phyloP scores from a whole-genome alignment of 169 alveolate genomes.

The Toxoplasma gondii region DNA sequence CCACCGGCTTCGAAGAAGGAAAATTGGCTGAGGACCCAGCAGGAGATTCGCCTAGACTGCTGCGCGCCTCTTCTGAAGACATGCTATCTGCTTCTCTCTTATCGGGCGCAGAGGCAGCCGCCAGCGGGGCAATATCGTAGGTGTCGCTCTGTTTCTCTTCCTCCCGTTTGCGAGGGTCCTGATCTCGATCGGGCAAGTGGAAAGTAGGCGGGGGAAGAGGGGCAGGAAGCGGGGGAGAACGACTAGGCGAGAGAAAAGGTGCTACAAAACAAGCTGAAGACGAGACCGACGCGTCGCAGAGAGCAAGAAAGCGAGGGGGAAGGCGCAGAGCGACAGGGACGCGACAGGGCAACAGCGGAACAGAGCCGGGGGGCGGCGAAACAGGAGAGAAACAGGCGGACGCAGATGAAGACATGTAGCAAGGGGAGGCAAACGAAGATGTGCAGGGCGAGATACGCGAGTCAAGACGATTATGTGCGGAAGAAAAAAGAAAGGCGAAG shows the following conservation, averaged over 20 bases:
- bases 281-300: background rate
- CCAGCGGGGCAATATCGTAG: too few species aligned
- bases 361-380: background rate
- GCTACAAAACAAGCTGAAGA: background rate
- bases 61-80: too few species aligned
- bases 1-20: too few species aligned
- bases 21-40: too few species aligned
- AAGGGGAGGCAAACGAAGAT: background rate
- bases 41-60: too few species aligned
- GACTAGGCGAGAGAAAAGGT: background rate
- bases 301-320: background rate
- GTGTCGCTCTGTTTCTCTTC: too few species aligned
- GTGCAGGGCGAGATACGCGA: background rate
- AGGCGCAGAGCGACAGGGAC: background rate
- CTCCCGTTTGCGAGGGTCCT: background rate
- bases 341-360: background rate
- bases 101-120: too few species aligned
- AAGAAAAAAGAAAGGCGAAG: too few species aligned
- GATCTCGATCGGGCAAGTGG: background rate
- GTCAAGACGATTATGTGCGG: too few species aligned
- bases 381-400: background rate
- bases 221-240: background rate
- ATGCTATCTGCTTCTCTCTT: too few species aligned
- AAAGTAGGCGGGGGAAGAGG: background rate
- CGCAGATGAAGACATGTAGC: background rate